phyloP scores from a whole-genome alignment of 1,284 basidiomycete genomes.

The Tausonia pullulans region DNA sequence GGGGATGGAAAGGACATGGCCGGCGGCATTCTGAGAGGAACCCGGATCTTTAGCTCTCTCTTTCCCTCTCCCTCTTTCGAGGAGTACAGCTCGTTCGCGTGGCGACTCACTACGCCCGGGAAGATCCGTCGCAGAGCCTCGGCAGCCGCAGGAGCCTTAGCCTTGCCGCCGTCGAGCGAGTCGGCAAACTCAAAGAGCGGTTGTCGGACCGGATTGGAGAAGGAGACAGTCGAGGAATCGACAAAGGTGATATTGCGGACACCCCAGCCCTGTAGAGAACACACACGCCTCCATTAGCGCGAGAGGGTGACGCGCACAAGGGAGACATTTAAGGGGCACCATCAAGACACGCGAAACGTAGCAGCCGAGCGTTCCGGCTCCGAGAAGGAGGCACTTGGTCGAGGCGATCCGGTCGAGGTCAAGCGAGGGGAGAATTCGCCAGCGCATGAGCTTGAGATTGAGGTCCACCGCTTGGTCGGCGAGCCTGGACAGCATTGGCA shows the following conservation, averaged over 20 bases:
- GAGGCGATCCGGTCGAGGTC: slow-evolving; percentile 74
- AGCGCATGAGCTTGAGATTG: slow-evolving; percentile 95
- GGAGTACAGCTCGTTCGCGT: neutral
- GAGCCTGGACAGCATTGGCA: slow-evolving; percentile 43
- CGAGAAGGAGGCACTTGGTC: slow-evolving; percentile 75
- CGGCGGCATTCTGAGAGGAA: slow-evolving; percentile 56
- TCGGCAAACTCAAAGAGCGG: slow-evolving; percentile 92
- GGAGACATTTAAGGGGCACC: slow-evolving; percentile 40
- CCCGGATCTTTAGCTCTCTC: neutral
- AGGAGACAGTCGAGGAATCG: slow-evolving; percentile 82
- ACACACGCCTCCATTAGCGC: too few relatives aligned
- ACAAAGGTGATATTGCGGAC: slow-evolving; percentile 85
- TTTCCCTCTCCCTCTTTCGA: neutral
- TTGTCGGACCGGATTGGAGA: slow-evolving; percentile 93
- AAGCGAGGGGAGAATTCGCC: slow-evolving; percentile 84
- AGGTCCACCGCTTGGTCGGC: slow-evolving; percentile 94
- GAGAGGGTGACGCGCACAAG: neutral
- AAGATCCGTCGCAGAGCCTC: slow-evolving; percentile 77
- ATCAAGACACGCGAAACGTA: slow-evolving; percentile 84
- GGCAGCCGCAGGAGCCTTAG: slow-evolving; percentile 86
- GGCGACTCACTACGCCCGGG: slow-evolving; percentile 66
- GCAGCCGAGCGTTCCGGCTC: slow-evolving; percentile 92
- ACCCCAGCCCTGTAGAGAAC: slow-evolving; percentile 70
- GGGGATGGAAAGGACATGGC: slow-evolving; percentile 67
- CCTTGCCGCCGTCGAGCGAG: slow-evolving; percentile 82